Conservation (phyloP, 495 filamentous ascomycete genomes). For the Xylaria telfairii region DNA sequence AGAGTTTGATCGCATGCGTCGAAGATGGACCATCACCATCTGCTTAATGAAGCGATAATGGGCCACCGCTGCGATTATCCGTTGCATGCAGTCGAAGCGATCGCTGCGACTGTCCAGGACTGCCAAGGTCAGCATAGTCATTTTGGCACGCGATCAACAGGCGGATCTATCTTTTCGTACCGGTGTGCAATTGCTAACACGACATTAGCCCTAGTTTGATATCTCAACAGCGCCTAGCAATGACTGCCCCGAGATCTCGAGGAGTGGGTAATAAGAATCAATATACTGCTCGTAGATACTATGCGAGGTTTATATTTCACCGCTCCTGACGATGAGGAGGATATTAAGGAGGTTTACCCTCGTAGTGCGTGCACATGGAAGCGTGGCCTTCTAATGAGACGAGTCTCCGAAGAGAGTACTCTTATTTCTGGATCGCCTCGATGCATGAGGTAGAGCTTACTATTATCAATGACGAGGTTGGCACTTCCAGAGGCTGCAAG, state of each 20-base stretch:
- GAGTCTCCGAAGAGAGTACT: background rate
- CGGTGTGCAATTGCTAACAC: background rate
- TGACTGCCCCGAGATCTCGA: background rate
- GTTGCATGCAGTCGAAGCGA: background rate
- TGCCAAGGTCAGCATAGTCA: background rate
- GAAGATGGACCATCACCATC: background rate
- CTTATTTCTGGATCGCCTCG: background rate
- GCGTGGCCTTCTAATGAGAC: too few species aligned
- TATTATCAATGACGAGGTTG: background rate
- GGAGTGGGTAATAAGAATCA: background rate
- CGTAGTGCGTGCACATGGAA: too few species aligned
- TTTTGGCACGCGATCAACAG: background rate
- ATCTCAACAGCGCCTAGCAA: background rate
- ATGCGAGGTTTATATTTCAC: too few species aligned
- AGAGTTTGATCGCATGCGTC: background rate
- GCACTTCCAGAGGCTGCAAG: background rate
- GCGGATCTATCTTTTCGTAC: background rate
- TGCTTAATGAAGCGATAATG: background rate
- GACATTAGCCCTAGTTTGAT: background rate
- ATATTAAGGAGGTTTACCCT: too few species aligned
- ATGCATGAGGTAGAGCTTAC: background rate
- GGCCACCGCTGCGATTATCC: background rate
- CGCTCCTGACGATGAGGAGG: too few species aligned
- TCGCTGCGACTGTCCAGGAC: background rate
- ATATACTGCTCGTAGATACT: background rate